Conservation (phyloP, 2,329 filamentous ascomycete genomes). For the Ramularia endophylla region DNA sequence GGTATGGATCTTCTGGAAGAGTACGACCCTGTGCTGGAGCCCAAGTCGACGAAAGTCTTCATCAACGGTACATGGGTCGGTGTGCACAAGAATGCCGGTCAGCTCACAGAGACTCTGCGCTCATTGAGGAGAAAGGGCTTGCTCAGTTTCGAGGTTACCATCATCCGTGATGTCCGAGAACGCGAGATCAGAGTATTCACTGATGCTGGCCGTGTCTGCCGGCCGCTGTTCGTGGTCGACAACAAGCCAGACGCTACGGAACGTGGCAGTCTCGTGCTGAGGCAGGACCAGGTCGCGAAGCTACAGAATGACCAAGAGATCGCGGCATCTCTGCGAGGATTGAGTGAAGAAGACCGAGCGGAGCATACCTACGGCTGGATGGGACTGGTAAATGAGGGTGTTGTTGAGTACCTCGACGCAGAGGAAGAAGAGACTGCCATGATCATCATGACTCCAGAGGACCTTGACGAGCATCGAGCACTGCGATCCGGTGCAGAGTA, state of each 20-base stretch:
- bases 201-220: conserved; percentile 89
- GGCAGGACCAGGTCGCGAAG: conserved; percentile 72
- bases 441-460: conserved; percentile 99
- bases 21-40: conserved; percentile 62
- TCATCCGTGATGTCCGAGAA: conserved; percentile 94
- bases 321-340: conserved; percentile 33
- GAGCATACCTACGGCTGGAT: conserved; percentile 76
- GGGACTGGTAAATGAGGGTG: conserved; percentile 73
- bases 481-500: conserved; percentile 30
- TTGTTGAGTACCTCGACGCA: conserved; percentile 92
- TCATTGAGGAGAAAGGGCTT: conserved; percentile 59
- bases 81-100: conserved; percentile 81
- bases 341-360: conserved; percentile 53
- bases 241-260: conserved; percentile 71
- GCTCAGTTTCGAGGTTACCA: conserved; percentile 85
- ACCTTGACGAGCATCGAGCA: conserved; percentile 60
- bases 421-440: conserved; percentile 98
- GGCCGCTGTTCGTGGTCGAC: conserved; percentile 89
- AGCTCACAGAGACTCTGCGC: conserved; percentile 58
- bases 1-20: conserved; percentile 97
- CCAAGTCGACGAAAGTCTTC: conserved; percentile 94
- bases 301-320: conserved; percentile 68
- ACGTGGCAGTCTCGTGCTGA: conserved; percentile 72
- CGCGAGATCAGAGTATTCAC: conserved; percentile 99
- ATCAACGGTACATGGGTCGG: conserved; percentile 98